Conservation (phyloP, 73 alveolate species). For the Diophrys sp. region DNA sequence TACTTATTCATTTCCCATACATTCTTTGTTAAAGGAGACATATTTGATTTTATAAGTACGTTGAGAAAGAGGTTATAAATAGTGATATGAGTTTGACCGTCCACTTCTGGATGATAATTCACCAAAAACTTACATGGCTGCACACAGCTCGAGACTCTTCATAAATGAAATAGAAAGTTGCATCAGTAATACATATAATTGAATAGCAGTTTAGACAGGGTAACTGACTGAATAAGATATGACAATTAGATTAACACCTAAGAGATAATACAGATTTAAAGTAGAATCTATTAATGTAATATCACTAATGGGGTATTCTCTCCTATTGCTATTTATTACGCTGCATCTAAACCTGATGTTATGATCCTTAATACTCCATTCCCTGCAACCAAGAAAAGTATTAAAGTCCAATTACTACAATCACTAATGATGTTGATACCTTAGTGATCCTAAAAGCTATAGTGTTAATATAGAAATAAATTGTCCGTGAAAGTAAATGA, state of each 20-base stretch:
- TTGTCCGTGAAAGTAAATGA: too few relatives aligned
- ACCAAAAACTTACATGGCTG: too few relatives aligned
- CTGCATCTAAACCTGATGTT: conserved; percentile 39
- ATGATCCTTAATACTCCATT: conserved; percentile 26
- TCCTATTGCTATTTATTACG: conserved; percentile 24
- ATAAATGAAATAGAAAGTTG: conserved; percentile 63
- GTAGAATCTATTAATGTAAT: conserved; percentile 42
- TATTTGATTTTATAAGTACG: conserved; percentile 43
- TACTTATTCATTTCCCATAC: conserved; percentile 45
- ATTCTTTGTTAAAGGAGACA: conserved; percentile 64
- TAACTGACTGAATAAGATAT: conserved; percentile 10
- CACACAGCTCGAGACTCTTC: conserved; percentile 53
- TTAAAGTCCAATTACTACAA: conserved; percentile 23
- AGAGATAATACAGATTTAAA: conserved; percentile 47
- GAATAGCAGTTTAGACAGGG: conserved; percentile 41
- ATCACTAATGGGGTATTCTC: conserved; percentile 20
- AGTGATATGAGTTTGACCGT: conserved; percentile 11
- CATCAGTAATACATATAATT: conserved; percentile 21
- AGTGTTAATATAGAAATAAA: too few relatives aligned
- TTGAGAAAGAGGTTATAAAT: conserved; percentile 33
- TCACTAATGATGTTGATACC: conserved; percentile 29
- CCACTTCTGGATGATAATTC: too few relatives aligned
- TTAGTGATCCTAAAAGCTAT: too few relatives aligned
- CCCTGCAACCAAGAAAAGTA: conserved; percentile 13
- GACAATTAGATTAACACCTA: conserved; percentile 36